Percentiles rank a stretch among this genome's conserved stretches.
Conservation (phyloP, 2,329 filamentous ascomycete species). For the Plenodomus lindquistii region DNA sequence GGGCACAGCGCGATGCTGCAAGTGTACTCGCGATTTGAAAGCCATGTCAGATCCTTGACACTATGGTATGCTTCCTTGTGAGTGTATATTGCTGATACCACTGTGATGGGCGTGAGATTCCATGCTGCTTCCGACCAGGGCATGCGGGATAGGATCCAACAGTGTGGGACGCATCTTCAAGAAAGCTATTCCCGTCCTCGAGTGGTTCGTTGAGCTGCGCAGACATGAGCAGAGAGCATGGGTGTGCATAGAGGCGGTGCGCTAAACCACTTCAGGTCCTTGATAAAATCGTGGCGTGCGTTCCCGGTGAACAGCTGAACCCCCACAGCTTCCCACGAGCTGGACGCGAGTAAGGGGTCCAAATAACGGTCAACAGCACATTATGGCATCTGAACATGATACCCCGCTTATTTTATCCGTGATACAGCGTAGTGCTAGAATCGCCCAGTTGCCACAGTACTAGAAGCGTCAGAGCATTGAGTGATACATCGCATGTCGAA, state of each 20-base stretch:
- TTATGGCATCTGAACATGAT: no score
- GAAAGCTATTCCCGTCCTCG: slow-evolving; percentile 38
- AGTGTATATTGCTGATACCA: slow-evolving; percentile 31
- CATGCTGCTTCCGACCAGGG: slow-evolving; percentile 26
- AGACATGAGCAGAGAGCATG: slow-evolving; percentile 19
- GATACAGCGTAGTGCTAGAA: no score
- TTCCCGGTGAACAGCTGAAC: slow-evolving; percentile 13
- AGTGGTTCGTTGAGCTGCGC: slow-evolving; percentile 37
- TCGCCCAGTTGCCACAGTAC: no score
- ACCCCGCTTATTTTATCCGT: no score
- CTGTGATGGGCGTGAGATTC: slow-evolving; percentile 12
- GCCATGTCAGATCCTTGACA: slow-evolving; percentile 20
- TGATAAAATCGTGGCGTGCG: slow-evolving; percentile 38
- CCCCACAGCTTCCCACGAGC: slow-evolving; percentile 5
- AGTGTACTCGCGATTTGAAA: slow-evolving; percentile 25
- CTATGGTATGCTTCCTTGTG: slow-evolving; percentile 18
- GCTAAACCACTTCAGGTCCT: slow-evolving; percentile 32
- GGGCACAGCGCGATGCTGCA: slow-evolving; percentile 20
- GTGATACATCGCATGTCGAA: no score
- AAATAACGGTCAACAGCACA: neutral
- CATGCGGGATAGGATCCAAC: slow-evolving; percentile 29
- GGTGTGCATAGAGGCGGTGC: slow-evolving; percentile 25
- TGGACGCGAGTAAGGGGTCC: slow-evolving; percentile 13
- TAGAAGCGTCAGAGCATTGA: no score
- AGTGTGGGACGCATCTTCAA: slow-evolving; percentile 27